phyloP scores from a whole-genome alignment of 1,139 yeast genomes.

The Debaryomyces nepalensis region DNA sequence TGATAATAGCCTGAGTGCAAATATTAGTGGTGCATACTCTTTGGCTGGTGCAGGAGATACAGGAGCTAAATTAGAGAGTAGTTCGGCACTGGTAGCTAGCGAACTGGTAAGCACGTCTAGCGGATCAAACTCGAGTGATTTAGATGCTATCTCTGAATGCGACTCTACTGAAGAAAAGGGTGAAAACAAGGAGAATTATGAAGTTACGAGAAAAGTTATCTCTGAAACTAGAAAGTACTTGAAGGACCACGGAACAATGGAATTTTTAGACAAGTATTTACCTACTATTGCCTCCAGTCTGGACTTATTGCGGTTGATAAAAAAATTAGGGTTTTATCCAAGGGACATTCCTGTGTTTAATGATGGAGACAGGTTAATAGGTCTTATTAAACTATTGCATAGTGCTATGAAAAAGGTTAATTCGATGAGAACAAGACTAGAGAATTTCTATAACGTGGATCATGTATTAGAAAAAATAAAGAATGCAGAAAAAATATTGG shows the following conservation, averaged over 20 bases:
- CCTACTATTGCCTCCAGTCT: constrained; percentile 62
- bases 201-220: constrained; percentile 23
- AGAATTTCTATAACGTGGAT: constrained; percentile 59
- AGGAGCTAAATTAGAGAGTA: not conserved
- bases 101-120: constrained; percentile 1
- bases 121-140: constrained; percentile 6
- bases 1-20: not conserved
- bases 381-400: constrained; percentile 55
- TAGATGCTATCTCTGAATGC: constrained; percentile 3
- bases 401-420: constrained; percentile 65
- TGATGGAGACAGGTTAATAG: constrained; percentile 49
- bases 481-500: constrained; percentile 65
- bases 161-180: not conserved
- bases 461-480: constrained; percentile 59
- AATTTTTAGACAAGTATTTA: constrained; percentile 61
- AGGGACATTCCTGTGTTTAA: constrained; percentile 38
- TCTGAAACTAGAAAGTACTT: constrained; percentile 58
- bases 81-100: not conserved
- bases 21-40: not conserved
- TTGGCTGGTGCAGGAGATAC: not conserved
- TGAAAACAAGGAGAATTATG: constrained; percentile 1
- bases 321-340: constrained; percentile 58
- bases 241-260: constrained; percentile 62
- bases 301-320: constrained; percentile 54
- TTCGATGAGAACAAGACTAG: constrained; percentile 56